Conservation (phyloP, 495 filamentous ascomycete species). For the Xylaria venustula region DNA sequence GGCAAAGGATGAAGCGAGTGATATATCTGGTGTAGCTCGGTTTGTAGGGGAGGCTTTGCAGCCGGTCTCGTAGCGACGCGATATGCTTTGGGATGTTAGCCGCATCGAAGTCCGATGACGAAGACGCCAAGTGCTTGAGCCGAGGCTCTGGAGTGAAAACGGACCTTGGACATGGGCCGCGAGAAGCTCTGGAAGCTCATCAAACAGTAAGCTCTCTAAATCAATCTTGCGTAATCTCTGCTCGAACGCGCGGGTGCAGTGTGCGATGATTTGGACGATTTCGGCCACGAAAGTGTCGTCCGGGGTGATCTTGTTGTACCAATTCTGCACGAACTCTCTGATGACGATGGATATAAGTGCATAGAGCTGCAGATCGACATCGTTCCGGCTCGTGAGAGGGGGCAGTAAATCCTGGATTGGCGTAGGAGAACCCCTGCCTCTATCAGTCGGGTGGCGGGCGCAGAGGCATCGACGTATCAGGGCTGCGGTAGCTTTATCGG, state of each 20-base stretch:
- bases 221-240: constrained; percentile 79
- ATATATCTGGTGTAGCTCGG: constrained; percentile 67
- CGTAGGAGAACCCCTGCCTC: constrained; percentile 36
- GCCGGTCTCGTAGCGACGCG: constrained; percentile 50
- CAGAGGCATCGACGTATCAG: constrained; percentile 54
- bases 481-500: constrained; percentile 50
- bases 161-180: constrained; percentile 78
- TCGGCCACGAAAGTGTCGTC: constrained; percentile 86
- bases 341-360: constrained; percentile 85
- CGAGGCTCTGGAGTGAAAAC: constrained; percentile 21
- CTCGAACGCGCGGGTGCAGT: constrained; percentile 83
- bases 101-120: not conserved
- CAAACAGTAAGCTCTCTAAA: constrained; percentile 75
- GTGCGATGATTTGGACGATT: constrained; percentile 82
- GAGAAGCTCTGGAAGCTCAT: constrained; percentile 83
- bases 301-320: constrained; percentile 89
- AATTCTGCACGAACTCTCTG: constrained; percentile 82
- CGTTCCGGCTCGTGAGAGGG: constrained; percentile 88
- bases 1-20: constrained; percentile 81
- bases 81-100: constrained; percentile 45
- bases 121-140: not conserved
- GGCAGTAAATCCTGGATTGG: constrained; percentile 78
- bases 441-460: constrained; percentile 45
- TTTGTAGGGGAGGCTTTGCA: constrained; percentile 55
- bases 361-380: constrained; percentile 88